Base-by-base conservation (phyloP, 768 basidiomycete species). In the Trametes coccinea region DNA sequence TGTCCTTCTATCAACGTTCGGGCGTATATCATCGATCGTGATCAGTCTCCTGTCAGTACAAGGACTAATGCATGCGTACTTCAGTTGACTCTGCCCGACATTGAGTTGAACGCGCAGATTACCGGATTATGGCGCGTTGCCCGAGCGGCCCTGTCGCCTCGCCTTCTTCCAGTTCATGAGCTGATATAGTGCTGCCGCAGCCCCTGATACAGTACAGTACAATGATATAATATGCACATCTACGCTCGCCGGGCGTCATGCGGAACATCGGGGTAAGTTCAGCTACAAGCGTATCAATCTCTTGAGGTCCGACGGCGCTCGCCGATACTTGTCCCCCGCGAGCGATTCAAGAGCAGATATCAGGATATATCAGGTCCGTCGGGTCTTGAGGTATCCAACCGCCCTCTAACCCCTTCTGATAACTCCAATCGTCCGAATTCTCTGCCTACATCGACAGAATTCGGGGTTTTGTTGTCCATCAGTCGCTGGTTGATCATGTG, bases 311-410 rank as follows among this genome's bases (percentile, higher is more conserved):
- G 39, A 8, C 11, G 6, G 46, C 46, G 22, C 27, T 47, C n/a
- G 22, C 11, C 30, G 30, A 49, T 16, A 22, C 6, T 14, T 11
- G 48, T 10, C 11, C 3, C 11, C 17, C 44, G 44, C 8, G 17
- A 22, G n/a, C 16, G 4, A 22, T 11, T n/a, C 37, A 59, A 1
- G 53, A 52, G 71, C 89, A 91, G 45, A 89, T 78, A 65, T 83
- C 75, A 10, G 87, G 88, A 70, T 87, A 89, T 66, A 80, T 68
- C 62, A 86, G 78, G 63, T 89, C 72, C n/a, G 83, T 81, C 4
- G 88, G 87, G 70, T 90, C 80, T 60, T 80, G 78, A 13, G 90
- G 88, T 63, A 91, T 90, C 89, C 88, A 92, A 53, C 89, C 90
- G 37, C 86, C 87, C 71, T 85, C 79, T 11, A 91, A 71, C 4